These are phyloP conservation scores for Pulveroboletus frians DNA, from an alignment of 768 basidiomycete species.

Conservation along the genomic window DNA sequence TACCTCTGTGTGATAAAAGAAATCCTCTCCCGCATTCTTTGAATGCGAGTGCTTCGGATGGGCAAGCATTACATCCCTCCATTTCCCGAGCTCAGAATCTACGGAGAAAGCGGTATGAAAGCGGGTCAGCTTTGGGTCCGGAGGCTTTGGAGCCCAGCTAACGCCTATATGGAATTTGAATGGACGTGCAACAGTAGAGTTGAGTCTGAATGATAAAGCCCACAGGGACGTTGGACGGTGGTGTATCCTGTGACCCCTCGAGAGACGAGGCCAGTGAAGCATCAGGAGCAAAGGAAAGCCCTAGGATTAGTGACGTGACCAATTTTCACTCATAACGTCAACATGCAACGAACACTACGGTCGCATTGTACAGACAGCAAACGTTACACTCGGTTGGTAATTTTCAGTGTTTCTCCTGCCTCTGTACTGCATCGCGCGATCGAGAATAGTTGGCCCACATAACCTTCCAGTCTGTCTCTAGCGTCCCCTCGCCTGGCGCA, in stretches of 20 bases:
- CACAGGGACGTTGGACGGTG: background rate
- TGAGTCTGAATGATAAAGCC: conserved; percentile 10
- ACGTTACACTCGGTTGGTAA: background rate
- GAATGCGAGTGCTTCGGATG: conserved; percentile 38
- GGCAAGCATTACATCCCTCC: conserved; percentile 63
- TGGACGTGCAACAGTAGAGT: conserved; percentile 37
- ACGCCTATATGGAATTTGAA: conserved; percentile 74
- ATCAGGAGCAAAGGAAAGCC: conserved; percentile 2
- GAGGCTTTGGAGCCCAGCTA: conserved; percentile 74
- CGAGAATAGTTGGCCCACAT: conserved; percentile 60
- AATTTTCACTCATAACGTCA: background rate
- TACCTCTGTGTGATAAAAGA: conserved; percentile 67
- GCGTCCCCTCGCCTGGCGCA: conserved; percentile 46
- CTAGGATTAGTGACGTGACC: no score
- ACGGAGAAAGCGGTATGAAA: conserved; percentile 48
- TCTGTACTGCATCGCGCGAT: conserved; percentile 30
- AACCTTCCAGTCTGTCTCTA: conserved; percentile 57
- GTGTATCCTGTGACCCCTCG: background rate
- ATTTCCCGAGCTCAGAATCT: conserved; percentile 55
- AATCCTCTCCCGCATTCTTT: conserved; percentile 51
- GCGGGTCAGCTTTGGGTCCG: conserved; percentile 33
- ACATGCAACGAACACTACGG: no score
- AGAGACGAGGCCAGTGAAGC: conserved; percentile 7
- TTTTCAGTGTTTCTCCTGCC: conserved; percentile 2
- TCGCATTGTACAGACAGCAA: background rate